These are phyloP conservation scores for Trypanosoma congolense DNA, from an alignment of 208 protist species.

Conservation along the genomic window DNA sequence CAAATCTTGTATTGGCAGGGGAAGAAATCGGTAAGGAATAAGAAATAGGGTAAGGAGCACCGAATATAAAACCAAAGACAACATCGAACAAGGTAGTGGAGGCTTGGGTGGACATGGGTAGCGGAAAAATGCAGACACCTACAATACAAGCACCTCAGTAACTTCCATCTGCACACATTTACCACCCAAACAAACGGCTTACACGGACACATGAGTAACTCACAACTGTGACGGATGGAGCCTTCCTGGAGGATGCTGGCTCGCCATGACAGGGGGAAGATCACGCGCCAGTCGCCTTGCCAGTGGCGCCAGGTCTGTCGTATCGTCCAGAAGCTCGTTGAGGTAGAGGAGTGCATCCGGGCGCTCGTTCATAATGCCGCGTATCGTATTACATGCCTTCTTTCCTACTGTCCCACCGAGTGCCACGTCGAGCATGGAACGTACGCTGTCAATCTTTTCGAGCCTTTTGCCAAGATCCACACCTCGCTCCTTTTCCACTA, in stretches of 20 bases:
- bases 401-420: constrained; percentile 73
- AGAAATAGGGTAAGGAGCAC: background rate
- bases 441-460: constrained; percentile 74
- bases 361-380: constrained; percentile 59
- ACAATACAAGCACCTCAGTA: no score
- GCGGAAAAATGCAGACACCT: no score
- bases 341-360: constrained; percentile 76
- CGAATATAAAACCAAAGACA: no score
- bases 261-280: constrained; percentile 50
- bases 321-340: constrained; percentile 83
- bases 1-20: background rate
- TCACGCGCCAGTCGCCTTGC: constrained; percentile 64
- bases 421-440: constrained; percentile 81
- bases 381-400: constrained; percentile 60
- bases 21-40: constrained; percentile 1
- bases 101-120: no score
- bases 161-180: no score
- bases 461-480: constrained; percentile 78
- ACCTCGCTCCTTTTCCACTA: constrained; percentile 78
- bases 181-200: no score
- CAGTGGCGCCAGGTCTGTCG: constrained; percentile 72
- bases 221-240: constrained; percentile 64
- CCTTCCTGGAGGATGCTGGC: constrained; percentile 52
- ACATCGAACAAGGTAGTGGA: no score
- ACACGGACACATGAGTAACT: no score